phyloP scores from a whole-genome alignment of 352 stramenopile genomes.

The Phytopythium boreale region DNA sequence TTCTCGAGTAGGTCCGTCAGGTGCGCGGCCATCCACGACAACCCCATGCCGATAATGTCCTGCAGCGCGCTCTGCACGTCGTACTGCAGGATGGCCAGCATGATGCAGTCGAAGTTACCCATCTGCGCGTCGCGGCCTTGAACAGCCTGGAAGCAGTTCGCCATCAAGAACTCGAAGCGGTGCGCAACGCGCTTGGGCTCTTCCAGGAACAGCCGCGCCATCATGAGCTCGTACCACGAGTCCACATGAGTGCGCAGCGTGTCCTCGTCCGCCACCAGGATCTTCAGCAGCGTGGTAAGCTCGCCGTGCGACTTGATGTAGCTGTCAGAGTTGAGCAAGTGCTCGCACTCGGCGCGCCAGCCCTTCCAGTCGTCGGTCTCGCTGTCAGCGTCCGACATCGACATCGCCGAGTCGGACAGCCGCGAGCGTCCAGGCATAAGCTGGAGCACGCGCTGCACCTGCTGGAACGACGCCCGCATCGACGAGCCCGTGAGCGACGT shows the following conservation, averaged over 20 bases:
- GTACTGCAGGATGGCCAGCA: conserved; percentile 73
- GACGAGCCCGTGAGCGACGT: conserved; percentile 39
- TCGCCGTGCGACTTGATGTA: conserved; percentile 45
- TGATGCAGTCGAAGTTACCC: conserved; percentile 82
- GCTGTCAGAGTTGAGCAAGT: conserved; percentile 50
- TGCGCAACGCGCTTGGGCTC: conserved; percentile 73
- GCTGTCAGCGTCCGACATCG: conserved; percentile 11
- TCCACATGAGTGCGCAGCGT: conserved; percentile 33
- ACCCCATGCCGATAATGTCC: conserved; percentile 58
- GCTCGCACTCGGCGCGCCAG: conserved; percentile 64
- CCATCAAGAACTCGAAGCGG: conserved; percentile 79
- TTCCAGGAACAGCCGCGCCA: conserved; percentile 70
- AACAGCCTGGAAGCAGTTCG: conserved; percentile 59
- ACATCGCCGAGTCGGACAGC: conserved; percentile 9
- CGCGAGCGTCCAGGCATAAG: conserved; percentile 48
- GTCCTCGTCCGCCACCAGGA: conserved; percentile 52
- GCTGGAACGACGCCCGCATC: conserved; percentile 47
- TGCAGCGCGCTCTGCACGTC: conserved; percentile 68
- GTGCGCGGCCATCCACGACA: conserved; percentile 77
- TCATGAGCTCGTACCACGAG: conserved; percentile 81
- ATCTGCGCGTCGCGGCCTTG: conserved; percentile 39
- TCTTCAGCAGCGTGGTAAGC: conserved; percentile 48
- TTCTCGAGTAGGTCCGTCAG: conserved; percentile 60
- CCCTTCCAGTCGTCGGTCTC: conserved; percentile 41
- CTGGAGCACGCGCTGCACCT: conserved; percentile 59